Conservation (phyloP, 2,329 filamentous ascomycete genomes). For the Xylaria sp. region DNA sequence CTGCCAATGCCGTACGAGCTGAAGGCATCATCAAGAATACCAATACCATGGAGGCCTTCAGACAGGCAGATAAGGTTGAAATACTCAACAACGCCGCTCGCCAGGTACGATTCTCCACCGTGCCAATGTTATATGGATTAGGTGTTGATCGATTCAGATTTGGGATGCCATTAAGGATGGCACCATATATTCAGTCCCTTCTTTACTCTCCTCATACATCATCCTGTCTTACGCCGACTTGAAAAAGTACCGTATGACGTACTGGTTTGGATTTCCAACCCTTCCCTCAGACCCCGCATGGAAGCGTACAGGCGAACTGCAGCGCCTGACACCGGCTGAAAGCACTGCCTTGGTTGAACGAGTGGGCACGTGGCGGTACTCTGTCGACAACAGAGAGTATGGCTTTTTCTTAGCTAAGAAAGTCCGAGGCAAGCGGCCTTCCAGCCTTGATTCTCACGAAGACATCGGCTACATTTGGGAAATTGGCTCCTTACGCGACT, state of each 20-base stretch:
- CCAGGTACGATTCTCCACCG: constrained; percentile 65
- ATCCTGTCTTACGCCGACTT: constrained; percentile 94
- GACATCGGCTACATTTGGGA: constrained; percentile 77
- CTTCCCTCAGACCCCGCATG: constrained; percentile 89
- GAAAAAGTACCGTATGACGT: constrained; percentile 98
- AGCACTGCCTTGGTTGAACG: constrained; percentile 82
- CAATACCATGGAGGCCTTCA: constrained; percentile 95
- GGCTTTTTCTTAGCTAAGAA: constrained; percentile 97
- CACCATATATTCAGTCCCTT: constrained; percentile 94
- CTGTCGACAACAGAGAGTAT: constrained; percentile 82
- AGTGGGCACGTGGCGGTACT: constrained; percentile 88
- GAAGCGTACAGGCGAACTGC: constrained; percentile 68
- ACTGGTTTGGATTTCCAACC: constrained; percentile 96
- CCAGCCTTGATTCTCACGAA: constrained; percentile 60
- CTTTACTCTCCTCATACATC: constrained; percentile 86
- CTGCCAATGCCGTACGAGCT: constrained; percentile 78
- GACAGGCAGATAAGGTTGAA: constrained; percentile 79
- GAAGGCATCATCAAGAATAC: constrained; percentile 96
- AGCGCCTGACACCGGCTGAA: constrained; percentile 72
- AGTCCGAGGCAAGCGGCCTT: constrained; percentile 55
- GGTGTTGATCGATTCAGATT: constrained; percentile 65
- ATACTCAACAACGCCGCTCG: constrained; percentile 82
- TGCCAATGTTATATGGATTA: not conserved
- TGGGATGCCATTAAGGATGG: constrained; percentile 98
- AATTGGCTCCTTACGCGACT: constrained; percentile 78